Evolutionary conservation across 2,329 filamentous ascomycete species (phyloP).

Genomic region (Ascochyta koolunga): DNA sequence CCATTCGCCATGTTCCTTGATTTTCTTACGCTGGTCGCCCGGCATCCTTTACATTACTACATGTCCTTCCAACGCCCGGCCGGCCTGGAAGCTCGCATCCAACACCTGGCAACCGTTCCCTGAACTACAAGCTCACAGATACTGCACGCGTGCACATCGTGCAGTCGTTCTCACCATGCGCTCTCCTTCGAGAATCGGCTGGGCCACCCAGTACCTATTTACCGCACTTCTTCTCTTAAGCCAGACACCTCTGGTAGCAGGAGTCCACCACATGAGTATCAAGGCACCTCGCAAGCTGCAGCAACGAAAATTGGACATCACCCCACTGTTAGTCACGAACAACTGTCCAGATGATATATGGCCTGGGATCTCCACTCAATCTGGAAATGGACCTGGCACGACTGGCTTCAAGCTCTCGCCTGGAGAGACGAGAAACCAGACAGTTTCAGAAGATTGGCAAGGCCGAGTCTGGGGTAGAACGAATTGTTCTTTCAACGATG

Average conservation of each 20-base stretch:
- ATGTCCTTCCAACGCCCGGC: slow-evolving; percentile 21
- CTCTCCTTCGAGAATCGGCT: slow-evolving; percentile 11
- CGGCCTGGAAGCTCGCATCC: slow-evolving; percentile 20
- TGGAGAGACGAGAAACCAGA: slow-evolving; percentile 65
- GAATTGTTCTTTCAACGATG: slow-evolving; percentile 76
- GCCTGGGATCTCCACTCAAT: slow-evolving; percentile 76
- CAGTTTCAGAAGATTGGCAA: slow-evolving; percentile 76
- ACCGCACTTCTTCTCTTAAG: slow-evolving; percentile 30
- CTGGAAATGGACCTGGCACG: slow-evolving; percentile 68
- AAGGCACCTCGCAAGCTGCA: slow-evolving; percentile 37
- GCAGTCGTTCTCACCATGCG: slow-evolving; percentile 28
- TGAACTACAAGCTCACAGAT: slow-evolving; percentile 7
- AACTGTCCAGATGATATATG: slow-evolving; percentile 73
- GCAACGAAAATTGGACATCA: slow-evolving; percentile 44
- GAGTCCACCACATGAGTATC: slow-evolving; percentile 41
- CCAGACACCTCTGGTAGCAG: slow-evolving; percentile 29
- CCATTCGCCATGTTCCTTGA: slow-evolving; percentile 27
- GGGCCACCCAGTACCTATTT: slow-evolving; percentile 28
- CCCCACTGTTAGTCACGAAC: slow-evolving; percentile 72
- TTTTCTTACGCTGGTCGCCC: slow-evolving; percentile 22
- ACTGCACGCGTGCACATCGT: slow-evolving; percentile 15
- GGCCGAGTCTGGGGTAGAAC: slow-evolving; percentile 83
- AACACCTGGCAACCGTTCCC: slow-evolving; percentile 20
- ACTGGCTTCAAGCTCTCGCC: slow-evolving; percentile 71
- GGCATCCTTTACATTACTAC: slow-evolving; percentile 16